Conservation (phyloP, 495 filamentous ascomycete species). For the Neurospora pannonica region DNA sequence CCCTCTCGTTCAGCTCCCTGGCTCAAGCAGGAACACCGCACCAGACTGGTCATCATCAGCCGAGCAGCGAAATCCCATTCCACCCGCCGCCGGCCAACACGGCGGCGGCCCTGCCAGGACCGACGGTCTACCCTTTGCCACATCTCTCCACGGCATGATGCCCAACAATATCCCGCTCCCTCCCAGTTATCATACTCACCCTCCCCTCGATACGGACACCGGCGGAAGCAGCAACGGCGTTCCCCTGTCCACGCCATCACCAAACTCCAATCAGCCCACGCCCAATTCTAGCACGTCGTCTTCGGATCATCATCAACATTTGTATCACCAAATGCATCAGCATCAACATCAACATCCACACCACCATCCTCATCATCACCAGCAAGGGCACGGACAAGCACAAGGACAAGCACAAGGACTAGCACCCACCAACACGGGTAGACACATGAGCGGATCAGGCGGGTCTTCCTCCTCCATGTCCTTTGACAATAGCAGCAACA, state of each 20-base stretch:
- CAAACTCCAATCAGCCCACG: conserved; percentile 36
- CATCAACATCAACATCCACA: conserved; percentile 35
- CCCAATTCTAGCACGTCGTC: conserved; percentile 40
- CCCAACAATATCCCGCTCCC: conserved; percentile 20
- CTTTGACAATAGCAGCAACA: not conserved
- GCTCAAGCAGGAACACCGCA: conserved; percentile 14
- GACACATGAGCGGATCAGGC: conserved; percentile 16
- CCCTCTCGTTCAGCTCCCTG: conserved; percentile 5
- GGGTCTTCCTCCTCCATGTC: not conserved
- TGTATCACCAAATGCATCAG: conserved; percentile 12
- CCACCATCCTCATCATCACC: conserved; percentile 31
- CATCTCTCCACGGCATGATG: conserved; percentile 17
- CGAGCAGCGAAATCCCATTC: conserved; percentile 18
- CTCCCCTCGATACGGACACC: conserved; percentile 10
- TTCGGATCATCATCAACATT: conserved; percentile 29
- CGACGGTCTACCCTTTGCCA: conserved; percentile 8
- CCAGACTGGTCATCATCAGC: conserved; percentile 21
- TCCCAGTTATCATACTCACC: not conserved
- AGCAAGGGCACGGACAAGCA: conserved; percentile 18
- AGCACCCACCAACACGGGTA: conserved; percentile 18
- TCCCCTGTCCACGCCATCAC: conserved; percentile 25
- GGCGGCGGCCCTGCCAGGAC: conserved; percentile 3
- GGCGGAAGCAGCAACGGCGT: conserved; percentile 27
- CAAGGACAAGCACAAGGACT: conserved; percentile 20
- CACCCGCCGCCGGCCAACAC: conserved; percentile 24